Percentiles rank a stretch among this genome's conserved stretches.
Conservation (phyloP, 2,329 filamentous ascomycete genomes). For the Cytospora mali region DNA sequence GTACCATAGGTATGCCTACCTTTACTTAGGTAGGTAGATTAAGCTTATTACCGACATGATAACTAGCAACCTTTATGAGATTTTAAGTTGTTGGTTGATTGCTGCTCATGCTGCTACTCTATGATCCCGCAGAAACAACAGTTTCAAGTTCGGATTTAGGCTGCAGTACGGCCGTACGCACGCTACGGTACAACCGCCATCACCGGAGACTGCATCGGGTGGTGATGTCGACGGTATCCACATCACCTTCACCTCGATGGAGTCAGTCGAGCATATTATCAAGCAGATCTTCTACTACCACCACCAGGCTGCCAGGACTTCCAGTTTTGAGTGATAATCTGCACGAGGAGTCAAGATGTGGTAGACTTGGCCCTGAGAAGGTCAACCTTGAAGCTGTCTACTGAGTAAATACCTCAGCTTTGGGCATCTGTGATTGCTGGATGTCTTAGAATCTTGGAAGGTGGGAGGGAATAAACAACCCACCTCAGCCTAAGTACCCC, state of each 20-base stretch:
- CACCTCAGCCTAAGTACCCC: slow-evolving; percentile 18
- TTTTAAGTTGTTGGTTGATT: background rate
- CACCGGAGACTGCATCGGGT: background rate
- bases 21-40: no score
- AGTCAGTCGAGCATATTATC: background rate
- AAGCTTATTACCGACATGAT: background rate
- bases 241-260: background rate
- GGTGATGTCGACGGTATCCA: slow-evolving; percentile 1
- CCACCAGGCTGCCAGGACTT: no score
- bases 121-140: no score
- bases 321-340: background rate
- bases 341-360: background rate
- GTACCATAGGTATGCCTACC: no score
- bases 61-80: background rate
- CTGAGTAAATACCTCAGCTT: no score
- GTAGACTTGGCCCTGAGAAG: background rate
- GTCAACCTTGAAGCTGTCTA: no score
- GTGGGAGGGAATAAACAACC: background rate
- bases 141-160: no score
- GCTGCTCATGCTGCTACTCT: background rate
- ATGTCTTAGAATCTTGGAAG: background rate
- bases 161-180: no score
- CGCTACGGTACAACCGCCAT: background rate
- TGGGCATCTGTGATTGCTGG: no score
- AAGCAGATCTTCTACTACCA: background rate